Percentiles rank a stretch among this genome's conserved stretches.
These are phyloP conservation scores for Dictyostelium capitatum DNA, from an alignment of 78 protist species.

Conservation along the genomic window DNA sequence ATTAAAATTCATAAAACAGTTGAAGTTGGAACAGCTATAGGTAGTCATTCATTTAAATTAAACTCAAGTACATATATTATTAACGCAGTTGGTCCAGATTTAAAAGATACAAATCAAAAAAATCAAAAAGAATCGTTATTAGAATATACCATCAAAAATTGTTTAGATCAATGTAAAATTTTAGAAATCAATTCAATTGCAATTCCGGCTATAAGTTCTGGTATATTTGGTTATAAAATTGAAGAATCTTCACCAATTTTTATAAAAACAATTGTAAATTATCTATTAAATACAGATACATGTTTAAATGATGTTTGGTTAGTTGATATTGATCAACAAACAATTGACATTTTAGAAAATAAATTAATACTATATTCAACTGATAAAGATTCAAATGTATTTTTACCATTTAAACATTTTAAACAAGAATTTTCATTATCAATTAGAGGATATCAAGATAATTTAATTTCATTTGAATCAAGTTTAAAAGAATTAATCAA, in stretches of 20 bases:
- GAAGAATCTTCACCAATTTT: not conserved
- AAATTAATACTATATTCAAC: not conserved
- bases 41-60: too few relatives aligned
- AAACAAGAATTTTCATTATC: too few relatives aligned
- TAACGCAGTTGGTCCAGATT: constrained; percentile 19
- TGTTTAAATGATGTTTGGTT: not conserved
- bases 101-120: not conserved
- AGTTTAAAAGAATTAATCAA: too few relatives aligned
- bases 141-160: not conserved
- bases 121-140: not conserved
- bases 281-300: not conserved
- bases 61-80: not conserved
- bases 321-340: not conserved
- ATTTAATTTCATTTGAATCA: too few relatives aligned
- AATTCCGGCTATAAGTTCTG: constrained; percentile 37
- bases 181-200: not conserved
- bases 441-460: too few relatives aligned
- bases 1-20: not conserved
- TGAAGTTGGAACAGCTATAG: not conserved
- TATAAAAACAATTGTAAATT: not conserved
- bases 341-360: not conserved
- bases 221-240: constrained; percentile 24
- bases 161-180: not conserved
- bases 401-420: too few relatives aligned
- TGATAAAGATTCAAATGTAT: too few relatives aligned